Conservation (phyloP, 805 yeast species). For the Maudiozyma pseudohumilis region DNA sequence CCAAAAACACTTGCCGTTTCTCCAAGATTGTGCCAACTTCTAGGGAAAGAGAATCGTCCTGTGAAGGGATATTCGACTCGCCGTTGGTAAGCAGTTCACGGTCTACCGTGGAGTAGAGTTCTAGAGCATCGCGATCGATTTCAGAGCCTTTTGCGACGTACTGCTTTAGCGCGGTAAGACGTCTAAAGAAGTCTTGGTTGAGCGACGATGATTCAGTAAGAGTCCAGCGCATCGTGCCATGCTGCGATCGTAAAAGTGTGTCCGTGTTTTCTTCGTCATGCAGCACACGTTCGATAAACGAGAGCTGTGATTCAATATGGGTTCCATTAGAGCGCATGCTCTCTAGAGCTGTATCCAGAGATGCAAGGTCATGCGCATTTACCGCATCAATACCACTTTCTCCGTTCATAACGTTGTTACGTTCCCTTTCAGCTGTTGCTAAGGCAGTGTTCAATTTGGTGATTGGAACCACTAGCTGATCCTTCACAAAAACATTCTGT, state of each 20-base stretch:
- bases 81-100: conserved; percentile 15
- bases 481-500: conserved; percentile 41
- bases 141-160: conserved; percentile 47
- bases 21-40: conserved; percentile 29
- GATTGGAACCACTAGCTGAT: conserved; percentile 40
- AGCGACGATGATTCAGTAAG: conserved; percentile 39
- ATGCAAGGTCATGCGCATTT: background rate
- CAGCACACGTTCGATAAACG: conserved; percentile 33
- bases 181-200: conserved; percentile 28
- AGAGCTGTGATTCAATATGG: background rate
- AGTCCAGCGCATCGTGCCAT: conserved; percentile 48
- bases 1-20: conserved; percentile 27
- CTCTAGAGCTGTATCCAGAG: background rate
- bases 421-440: conserved; percentile 29
- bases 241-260: conserved; percentile 34
- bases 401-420: background rate
- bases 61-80: too few relatives aligned
- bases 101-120: conserved; percentile 40
- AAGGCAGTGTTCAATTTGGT: conserved; percentile 37
- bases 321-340: background rate
- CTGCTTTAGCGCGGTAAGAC: conserved; percentile 35
- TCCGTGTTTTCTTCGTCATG: conserved; percentile 48
- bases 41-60: too few relatives aligned
- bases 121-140: conserved; percentile 49
- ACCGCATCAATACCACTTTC: background rate